Base-by-base conservation (phyloP, 2,329 filamentous ascomycete species). In the Huntiella savannae region DNA sequence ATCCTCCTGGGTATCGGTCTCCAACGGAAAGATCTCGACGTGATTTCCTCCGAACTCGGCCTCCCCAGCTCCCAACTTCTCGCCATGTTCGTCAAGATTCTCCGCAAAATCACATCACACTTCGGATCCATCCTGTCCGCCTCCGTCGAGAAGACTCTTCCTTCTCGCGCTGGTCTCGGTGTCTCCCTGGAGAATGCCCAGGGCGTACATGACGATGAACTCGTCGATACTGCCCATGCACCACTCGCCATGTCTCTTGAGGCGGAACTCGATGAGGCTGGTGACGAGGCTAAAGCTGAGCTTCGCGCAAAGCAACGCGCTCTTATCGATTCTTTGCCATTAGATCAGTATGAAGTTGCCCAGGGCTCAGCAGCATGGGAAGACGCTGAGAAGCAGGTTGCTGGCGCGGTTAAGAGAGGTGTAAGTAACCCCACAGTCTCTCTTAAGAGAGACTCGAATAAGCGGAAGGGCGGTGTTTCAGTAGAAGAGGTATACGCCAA, bases 61-160 rank as follows among this genome's bases (percentile, higher is more conserved):
- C 64, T 95, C 4, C 75, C 75, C 1, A 71, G 75, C 2, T 79
- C 77, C 39, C 91, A 96, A 63, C 67, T 95, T 3, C 69, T 98
- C 51, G 87, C 88, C 50, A 93, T 96, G 81, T 96, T 98, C 62
- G 84, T 94, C 60, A 98, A 98, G 68, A 81, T 94, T 50, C 71
- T 95, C 50, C 77, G 86, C 53, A 96, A 96, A 65, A 72, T 94
- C 35, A 82, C 82, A 2, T 69, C 73, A 2, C 75, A 87, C 58
- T 91, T 98, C 62, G 74, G 77, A 32, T 66, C 70, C 3, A 63
- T 96, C 1, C 70, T 95, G 2, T 75, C 85, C 37, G 76, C 75
- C 3, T 85, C 83, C 0, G 78, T 80, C 8, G 78, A 75, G 47
- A 73, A 76, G 1, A 68, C 75, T 40, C 65, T 87, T 55, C 79